Conservation (phyloP, 2,329 filamentous ascomycete genomes). For the Fusarium sp. region DNA sequence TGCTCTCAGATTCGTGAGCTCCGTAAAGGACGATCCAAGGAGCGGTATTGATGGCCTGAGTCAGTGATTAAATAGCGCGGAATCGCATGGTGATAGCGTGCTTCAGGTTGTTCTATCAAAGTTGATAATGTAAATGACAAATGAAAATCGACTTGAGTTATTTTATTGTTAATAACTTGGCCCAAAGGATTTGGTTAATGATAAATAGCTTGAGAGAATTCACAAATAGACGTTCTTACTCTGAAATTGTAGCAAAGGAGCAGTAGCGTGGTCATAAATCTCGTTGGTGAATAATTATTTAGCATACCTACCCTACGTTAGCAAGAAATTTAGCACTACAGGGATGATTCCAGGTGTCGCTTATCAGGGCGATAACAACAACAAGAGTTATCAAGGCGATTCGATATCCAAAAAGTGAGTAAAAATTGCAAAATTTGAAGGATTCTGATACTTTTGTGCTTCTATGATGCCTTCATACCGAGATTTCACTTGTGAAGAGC, state of each 20-base stretch:
- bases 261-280: fast-evolving
- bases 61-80: not conserved
- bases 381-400: no score
- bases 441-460: no score
- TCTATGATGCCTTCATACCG: not conserved
- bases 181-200: fast-evolving
- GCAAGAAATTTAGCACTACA: no score
- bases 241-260: fast-evolving
- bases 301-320: not conserved
- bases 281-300: not conserved
- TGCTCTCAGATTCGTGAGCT: not conserved
- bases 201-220: not conserved
- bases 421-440: fast-evolving
- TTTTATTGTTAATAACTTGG: no score
- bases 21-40: not conserved
- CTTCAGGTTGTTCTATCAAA: no score
- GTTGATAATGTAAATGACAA: not conserved
- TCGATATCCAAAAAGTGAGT: not conserved
- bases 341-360: not conserved
- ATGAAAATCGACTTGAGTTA: no score
- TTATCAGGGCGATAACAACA: not conserved
- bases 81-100: not conserved
- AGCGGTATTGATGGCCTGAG: not conserved
- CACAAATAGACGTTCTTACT: no score
- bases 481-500: fast-evolving